These are phyloP conservation scores for Tulasnella sp. DNA, from an alignment of 768 basidiomycete species.

Conservation along the genomic window DNA sequence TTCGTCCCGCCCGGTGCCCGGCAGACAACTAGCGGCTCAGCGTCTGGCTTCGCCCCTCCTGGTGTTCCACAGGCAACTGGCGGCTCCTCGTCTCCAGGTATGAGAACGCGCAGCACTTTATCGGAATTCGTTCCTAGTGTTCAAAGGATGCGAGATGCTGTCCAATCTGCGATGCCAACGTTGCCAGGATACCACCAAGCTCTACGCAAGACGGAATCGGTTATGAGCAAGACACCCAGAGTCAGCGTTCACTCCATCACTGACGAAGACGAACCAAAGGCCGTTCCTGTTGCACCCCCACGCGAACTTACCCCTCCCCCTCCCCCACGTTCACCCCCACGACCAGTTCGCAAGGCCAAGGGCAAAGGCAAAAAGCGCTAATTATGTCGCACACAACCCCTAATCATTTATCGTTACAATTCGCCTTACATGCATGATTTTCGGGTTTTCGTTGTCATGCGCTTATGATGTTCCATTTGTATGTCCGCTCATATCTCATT, in stretches of 20 bases:
- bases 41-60: too few relatives aligned
- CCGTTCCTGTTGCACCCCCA: neutral
- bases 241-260: slow-evolving; percentile 1
- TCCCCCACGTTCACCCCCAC: too few relatives aligned
- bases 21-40: too few relatives aligned
- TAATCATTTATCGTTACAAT: neutral
- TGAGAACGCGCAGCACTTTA: neutral
- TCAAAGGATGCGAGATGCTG: too few relatives aligned
- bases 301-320: too few relatives aligned
- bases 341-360: neutral
- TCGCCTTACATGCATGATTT: neutral
- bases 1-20: too few relatives aligned
- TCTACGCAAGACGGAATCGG: neutral
- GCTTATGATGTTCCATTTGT: neutral
- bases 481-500: neutral
- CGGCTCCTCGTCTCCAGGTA: neutral
- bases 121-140: too few relatives aligned
- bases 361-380: neutral
- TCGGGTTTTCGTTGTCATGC: neutral
- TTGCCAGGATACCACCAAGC: neutral
- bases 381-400: neutral
- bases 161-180: neutral
- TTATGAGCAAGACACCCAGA: neutral
- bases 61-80: neutral
- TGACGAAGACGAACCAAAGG: neutral